Evolutionary conservation across 805 yeast genomes (phyloP).

Genomic region (Starmerella sp.): DNA sequence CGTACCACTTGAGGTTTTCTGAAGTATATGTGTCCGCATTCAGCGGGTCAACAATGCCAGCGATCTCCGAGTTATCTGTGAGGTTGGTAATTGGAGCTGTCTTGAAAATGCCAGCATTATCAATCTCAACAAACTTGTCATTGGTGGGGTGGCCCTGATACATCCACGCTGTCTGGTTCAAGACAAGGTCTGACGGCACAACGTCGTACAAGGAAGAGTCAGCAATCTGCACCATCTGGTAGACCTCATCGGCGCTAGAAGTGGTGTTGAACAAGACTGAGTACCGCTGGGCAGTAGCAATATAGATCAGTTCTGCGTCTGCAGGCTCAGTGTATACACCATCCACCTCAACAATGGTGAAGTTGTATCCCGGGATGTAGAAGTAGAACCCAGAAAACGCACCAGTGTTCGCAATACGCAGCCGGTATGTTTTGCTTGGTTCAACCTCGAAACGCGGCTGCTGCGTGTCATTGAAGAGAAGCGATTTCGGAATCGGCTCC

Average conservation of each 20-base stretch:
- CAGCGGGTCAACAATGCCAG: slow-evolving; percentile 28
- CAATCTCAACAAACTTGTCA: slow-evolving; percentile 24
- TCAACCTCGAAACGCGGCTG: slow-evolving; percentile 40
- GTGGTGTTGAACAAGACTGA: slow-evolving; percentile 68
- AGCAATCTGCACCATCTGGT: slow-evolving; percentile 68
- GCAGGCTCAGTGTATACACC: slow-evolving; percentile 76
- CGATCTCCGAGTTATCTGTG: slow-evolving; percentile 14
- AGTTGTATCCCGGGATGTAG: slow-evolving; percentile 76
- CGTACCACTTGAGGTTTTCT: slow-evolving; percentile 43
- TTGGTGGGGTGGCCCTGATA: slow-evolving; percentile 25
- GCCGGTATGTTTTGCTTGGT: slow-evolving; percentile 74
- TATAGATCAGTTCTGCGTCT: slow-evolving; percentile 57
- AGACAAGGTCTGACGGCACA: slow-evolving; percentile 49
- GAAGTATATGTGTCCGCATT: slow-evolving; percentile 25
- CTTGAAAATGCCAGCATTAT: slow-evolving; percentile 54
- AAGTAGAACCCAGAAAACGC: slow-evolving; percentile 86
- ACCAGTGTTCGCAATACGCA: slow-evolving; percentile 76
- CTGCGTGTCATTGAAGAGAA: slow-evolving; percentile 71
- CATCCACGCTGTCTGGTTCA: slow-evolving; percentile 68
- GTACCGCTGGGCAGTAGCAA: slow-evolving; percentile 89
- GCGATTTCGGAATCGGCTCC: slow-evolving; percentile 83
- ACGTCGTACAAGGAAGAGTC: slow-evolving; percentile 77
- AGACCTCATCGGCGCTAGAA: slow-evolving; percentile 49
- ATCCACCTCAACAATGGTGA: slow-evolving; percentile 83
- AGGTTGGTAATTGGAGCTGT: slow-evolving; percentile 35